Conservation (phyloP, 257 asterid species). For the Mentha longifolia region DNA sequence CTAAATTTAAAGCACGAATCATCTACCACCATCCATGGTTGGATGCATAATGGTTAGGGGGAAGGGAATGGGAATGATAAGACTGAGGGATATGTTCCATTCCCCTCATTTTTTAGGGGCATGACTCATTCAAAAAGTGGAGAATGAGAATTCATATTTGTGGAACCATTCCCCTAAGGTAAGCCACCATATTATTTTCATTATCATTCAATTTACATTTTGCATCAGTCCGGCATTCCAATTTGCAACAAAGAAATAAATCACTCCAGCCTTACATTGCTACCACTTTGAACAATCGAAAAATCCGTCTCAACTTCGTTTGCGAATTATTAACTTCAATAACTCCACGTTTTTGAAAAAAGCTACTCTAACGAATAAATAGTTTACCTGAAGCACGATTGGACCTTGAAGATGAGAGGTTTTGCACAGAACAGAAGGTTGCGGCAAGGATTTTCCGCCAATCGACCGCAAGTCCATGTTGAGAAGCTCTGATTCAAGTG, state of each 20-base stretch:
- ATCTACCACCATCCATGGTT: background rate
- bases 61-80: too few relatives aligned
- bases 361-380: background rate
- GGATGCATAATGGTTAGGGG: too few relatives aligned
- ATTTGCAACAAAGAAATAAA: background rate
- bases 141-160: background rate
- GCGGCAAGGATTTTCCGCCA: conserved; percentile 78
- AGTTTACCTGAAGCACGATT: conserved; percentile 70
- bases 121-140: background rate
- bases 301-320: conserved; percentile 3
- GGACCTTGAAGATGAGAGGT: conserved; percentile 67
- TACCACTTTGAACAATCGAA: background rate
- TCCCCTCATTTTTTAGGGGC: background rate
- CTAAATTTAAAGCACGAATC: background rate
- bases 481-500: conserved; percentile 69
- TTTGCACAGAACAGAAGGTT: conserved; percentile 55
- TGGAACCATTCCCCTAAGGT: too few relatives aligned
- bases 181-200: too few relatives aligned
- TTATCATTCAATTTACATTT: background rate
- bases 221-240: background rate
- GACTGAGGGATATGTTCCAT: background rate
- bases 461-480: conserved; percentile 70
- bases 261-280: background rate
- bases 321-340: background rate
- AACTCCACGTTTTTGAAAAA: background rate